Evolutionary conservation across 805 yeast genomes (phyloP).

Genomic region (Saturnispora saitoi): DNA sequence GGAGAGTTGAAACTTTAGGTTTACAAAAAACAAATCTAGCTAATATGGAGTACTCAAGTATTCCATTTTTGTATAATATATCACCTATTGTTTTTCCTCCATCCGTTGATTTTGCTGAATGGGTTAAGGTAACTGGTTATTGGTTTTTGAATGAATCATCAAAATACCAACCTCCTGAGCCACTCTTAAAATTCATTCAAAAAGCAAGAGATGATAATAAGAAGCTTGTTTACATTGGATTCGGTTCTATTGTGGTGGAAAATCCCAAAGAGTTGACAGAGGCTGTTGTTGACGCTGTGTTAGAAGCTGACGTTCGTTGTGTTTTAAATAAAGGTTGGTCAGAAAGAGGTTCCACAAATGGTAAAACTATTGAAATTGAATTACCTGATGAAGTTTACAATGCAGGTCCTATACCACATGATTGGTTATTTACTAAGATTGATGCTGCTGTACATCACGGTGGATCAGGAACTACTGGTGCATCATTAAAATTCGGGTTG

Average conservation of each 20-base stretch:
- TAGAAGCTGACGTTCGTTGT: slow-evolving; percentile 75
- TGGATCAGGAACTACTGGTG: slow-evolving; percentile 96
- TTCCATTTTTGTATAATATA: slow-evolving; percentile 84
- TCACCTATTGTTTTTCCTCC: slow-evolving; percentile 89
- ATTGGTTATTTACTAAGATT: slow-evolving; percentile 82
- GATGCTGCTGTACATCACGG: slow-evolving; percentile 98
- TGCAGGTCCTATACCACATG: slow-evolving; percentile 77
- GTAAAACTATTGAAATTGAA: slow-evolving; percentile 30
- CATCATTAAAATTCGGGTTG: slow-evolving; percentile 72
- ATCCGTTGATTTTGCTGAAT: slow-evolving; percentile 85
- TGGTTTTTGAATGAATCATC: slow-evolving; percentile 68
- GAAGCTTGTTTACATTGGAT: slow-evolving; percentile 84
- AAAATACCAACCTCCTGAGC: slow-evolving; percentile 50
- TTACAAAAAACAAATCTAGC: slow-evolving; percentile 64
- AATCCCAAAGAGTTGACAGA: slow-evolving; percentile 71
- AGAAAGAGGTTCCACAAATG: slow-evolving; percentile 43
- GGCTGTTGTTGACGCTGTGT: slow-evolving; percentile 72
- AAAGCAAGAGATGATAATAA: slow-evolving; percentile 52
- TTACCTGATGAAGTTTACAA: slow-evolving; percentile 63
- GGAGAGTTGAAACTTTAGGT: slow-evolving; percentile 66
- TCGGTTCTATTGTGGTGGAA: slow-evolving; percentile 89
- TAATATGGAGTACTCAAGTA: slow-evolving; percentile 61
- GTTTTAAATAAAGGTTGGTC: slow-evolving; percentile 94
- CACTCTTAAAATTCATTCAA: slow-evolving; percentile 48
- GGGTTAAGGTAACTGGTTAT: slow-evolving; percentile 94